Conservation (phyloP, 345 rosid species). For the Barbarea vulgaris region DNA sequence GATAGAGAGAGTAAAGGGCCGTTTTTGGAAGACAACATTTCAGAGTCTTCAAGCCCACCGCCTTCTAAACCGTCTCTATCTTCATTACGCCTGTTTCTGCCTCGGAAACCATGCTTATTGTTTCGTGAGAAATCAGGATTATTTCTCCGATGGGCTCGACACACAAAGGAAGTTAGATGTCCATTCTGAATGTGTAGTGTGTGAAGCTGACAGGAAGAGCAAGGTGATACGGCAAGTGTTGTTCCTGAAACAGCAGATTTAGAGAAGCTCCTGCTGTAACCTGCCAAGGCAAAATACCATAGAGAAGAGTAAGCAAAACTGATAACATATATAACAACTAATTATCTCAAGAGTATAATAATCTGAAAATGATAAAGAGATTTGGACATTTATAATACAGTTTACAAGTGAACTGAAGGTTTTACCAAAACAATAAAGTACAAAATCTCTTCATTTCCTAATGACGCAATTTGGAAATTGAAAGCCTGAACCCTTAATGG, state of each 20-base stretch:
- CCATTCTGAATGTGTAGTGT: slow-evolving; percentile 41
- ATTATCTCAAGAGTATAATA: background rate
- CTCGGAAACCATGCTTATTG: slow-evolving; percentile 57
- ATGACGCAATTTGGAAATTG: background rate
- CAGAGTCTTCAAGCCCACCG: slow-evolving; percentile 54
- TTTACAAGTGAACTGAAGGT: background rate
- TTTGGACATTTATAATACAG: background rate
- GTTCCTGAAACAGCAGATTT: slow-evolving; percentile 54
- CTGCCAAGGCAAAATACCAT: slow-evolving; percentile 38
- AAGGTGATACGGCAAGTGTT: slow-evolving; percentile 42
- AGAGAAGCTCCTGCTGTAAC: slow-evolving; percentile 52
- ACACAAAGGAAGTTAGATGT: slow-evolving; percentile 44
- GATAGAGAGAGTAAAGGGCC: slow-evolving; percentile 64
- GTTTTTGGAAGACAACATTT: slow-evolving; percentile 55
- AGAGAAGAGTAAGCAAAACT: background rate
- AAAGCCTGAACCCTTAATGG: background rate
- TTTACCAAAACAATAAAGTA: background rate
- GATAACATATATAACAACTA: background rate
- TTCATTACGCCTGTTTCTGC: slow-evolving; percentile 64
- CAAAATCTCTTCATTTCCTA: background rate
- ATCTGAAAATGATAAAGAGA: background rate
- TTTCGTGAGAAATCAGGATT: slow-evolving; percentile 69
- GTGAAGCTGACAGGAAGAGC: slow-evolving; percentile 39
- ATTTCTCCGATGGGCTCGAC: slow-evolving; percentile 66
- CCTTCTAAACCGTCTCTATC: slow-evolving; percentile 48